Percentiles rank a stretch among this genome's conserved stretches.
phyloP scores from a whole-genome alignment of 176 grass and related monocot species.

The Aechmea fasciata region DNA sequence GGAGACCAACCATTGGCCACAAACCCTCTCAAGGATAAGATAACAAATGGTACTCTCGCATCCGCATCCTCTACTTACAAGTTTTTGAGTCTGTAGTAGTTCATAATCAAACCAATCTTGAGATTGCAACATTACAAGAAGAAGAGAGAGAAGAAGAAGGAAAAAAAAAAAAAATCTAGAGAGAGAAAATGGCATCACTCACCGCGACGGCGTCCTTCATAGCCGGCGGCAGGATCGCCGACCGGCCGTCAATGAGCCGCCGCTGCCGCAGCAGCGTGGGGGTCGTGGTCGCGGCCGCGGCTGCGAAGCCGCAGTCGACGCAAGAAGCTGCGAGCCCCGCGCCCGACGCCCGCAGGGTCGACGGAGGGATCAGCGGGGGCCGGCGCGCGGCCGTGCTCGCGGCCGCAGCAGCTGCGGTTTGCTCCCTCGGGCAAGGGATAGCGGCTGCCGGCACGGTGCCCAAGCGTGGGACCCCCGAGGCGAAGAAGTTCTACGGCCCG shows the following conservation, averaged over 20 bases:
- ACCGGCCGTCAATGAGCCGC: not conserved
- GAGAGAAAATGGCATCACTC: slow-evolving; percentile 50
- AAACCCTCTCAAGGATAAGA: slow-evolving; percentile 38
- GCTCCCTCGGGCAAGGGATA: slow-evolving; percentile 19
- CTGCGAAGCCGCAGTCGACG: not conserved
- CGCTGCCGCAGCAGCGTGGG: slow-evolving; percentile 26
- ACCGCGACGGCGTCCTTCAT: slow-evolving; percentile 56
- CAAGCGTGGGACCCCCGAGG: slow-evolving; percentile 40
- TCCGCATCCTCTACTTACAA: slow-evolving; percentile 28
- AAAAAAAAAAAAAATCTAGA: not conserved
- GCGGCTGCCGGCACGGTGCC: slow-evolving; percentile 27
- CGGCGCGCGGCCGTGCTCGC: slow-evolving; percentile 45
- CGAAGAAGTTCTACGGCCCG: slow-evolving; percentile 62
- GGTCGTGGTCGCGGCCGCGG: slow-evolving; percentile 30
- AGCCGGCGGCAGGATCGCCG: slow-evolving; percentile 28
- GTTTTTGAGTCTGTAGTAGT: slow-evolving; percentile 9
- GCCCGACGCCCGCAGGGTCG: slow-evolving; percentile 19
- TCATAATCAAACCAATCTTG: slow-evolving; percentile 7
- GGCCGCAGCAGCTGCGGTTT: slow-evolving; percentile 33
- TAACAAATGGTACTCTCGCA: not conserved
- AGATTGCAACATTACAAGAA: not conserved
- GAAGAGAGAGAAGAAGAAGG: not conserved
- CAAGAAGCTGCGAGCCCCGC: not conserved
- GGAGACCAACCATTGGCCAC: slow-evolving; percentile 19
- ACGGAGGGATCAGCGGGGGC: slow-evolving; percentile 19